A percentile compares a stretch with the other conserved stretches of the same genome.
Conservation (phyloP, 2,329 filamentous ascomycete genomes). For the Neoscytalidium dimidiatum region DNA sequence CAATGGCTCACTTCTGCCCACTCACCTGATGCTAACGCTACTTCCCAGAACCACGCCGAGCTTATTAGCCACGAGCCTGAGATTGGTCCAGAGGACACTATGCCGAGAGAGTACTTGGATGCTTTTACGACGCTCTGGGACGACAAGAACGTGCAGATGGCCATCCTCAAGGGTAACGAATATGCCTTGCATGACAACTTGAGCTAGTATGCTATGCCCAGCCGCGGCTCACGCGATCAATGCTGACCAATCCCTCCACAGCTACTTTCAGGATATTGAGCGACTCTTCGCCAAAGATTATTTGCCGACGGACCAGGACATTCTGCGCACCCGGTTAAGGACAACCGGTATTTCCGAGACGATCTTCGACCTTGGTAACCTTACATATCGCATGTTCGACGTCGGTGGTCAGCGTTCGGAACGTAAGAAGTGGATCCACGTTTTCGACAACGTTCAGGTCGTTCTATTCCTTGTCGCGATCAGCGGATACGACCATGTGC, state of each 20-base stretch:
- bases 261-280: conserved; percentile 75
- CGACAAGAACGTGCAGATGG: conserved; percentile 79
- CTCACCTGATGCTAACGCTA: neutral
- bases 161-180: conserved; percentile 93
- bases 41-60: conserved; percentile 70
- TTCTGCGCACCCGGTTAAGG: conserved; percentile 83
- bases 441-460: conserved; percentile 91
- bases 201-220: conserved; percentile 69
- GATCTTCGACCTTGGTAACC: conserved; percentile 84
- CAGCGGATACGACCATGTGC: conserved; percentile 92
- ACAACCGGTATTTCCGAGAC: conserved; percentile 97
- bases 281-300: conserved; percentile 69
- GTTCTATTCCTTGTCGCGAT: conserved; percentile 92
- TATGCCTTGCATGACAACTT: conserved; percentile 96
- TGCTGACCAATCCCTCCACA: conserved; percentile 43
- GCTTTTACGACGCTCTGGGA: conserved; percentile 84
- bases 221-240: neutral
- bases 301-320: conserved; percentile 90
- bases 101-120: conserved; percentile 75
- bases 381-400: conserved; percentile 97
- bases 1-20: conserved; percentile 16
- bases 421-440: conserved; percentile 97
- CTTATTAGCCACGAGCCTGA: conserved; percentile 79
- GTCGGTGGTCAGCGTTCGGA: conserved; percentile 90
- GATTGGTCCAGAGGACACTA: conserved; percentile 76